A percentile compares a stretch with the other conserved stretches of the same genome.
Conservation (phyloP, 768 basidiomycete species). For the Coprinopsis sp. region DNA sequence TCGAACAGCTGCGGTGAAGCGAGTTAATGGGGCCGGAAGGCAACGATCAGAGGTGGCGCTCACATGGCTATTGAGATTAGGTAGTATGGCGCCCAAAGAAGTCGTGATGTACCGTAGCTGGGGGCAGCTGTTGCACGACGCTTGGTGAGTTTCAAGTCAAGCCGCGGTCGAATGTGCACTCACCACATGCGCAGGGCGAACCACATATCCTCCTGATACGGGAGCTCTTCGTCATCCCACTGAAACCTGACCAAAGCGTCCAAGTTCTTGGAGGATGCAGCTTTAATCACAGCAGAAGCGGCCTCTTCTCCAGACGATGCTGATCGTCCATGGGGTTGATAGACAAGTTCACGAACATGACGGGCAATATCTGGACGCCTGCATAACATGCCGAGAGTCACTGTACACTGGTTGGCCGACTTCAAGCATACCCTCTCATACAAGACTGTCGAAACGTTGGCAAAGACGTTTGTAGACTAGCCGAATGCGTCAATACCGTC, state of each 20-base stretch:
- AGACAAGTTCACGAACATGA: constrained; percentile 58
- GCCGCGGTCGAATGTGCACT: constrained; percentile 13
- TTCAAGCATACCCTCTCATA: constrained; percentile 56
- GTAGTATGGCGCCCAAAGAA: constrained; percentile 57
- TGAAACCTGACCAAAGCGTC: constrained; percentile 64
- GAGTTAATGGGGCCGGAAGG: constrained; percentile 1
- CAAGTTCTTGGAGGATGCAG: constrained; percentile 44
- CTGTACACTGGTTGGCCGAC: constrained; percentile 53
- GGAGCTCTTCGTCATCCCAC: constrained; percentile 70
- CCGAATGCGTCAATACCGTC: neutral
- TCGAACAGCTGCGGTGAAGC: constrained; percentile 52
- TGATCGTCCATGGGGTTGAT: constrained; percentile 22
- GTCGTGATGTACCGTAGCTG: constrained; percentile 58
- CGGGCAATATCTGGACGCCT: constrained; percentile 53
- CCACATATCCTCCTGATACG: constrained; percentile 74
- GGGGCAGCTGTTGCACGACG: constrained; percentile 50
- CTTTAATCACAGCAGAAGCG: constrained; percentile 47
- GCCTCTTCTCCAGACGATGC: constrained; percentile 29
- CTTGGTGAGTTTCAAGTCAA: constrained; percentile 4
- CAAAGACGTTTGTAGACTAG: constrained; percentile 54
- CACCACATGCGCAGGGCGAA: constrained; percentile 65
- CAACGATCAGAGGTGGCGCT: constrained; percentile 20
- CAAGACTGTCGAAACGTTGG: constrained; percentile 49
- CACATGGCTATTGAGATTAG: constrained; percentile 58
- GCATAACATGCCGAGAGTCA: constrained; percentile 62